These are phyloP conservation scores for Pythium biforme DNA, from an alignment of 352 stramenopile species.

Conservation along the genomic window DNA sequence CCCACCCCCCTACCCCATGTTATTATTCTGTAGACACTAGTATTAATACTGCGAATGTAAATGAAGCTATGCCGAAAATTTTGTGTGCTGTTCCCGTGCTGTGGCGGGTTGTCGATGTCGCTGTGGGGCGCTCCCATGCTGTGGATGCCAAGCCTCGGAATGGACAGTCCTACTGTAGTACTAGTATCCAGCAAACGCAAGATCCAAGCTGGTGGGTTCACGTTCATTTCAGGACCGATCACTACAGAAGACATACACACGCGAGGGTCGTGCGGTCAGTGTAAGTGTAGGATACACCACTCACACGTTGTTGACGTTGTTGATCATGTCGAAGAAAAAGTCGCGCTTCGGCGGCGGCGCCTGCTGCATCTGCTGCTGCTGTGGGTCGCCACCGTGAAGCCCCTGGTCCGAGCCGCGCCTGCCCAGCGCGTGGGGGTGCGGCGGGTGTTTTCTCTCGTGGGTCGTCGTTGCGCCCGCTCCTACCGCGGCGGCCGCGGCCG, in stretches of 20 bases:
- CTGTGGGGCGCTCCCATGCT: too few relatives aligned
- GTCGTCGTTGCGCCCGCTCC: constrained; percentile 4
- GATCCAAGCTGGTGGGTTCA: too few relatives aligned
- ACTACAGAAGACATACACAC: too few relatives aligned
- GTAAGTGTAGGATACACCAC: too few relatives aligned
- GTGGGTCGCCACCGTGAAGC: constrained; percentile 9
- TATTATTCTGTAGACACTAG: constrained; percentile 21
- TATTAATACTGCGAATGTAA: constrained; percentile 16
- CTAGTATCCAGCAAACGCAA: too few relatives aligned
- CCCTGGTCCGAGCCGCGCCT: constrained; percentile 21
- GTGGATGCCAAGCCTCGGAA: too few relatives aligned
- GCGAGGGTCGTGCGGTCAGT: too few relatives aligned
- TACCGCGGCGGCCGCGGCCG: not conserved
- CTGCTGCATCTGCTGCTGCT: constrained; percentile 8
- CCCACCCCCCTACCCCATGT: not conserved
- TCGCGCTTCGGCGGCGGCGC: constrained; percentile 12
- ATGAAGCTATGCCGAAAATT: constrained; percentile 30
- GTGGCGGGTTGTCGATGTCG: not conserved
- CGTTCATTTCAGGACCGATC: too few relatives aligned
- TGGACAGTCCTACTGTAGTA: too few relatives aligned
- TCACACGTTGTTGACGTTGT: constrained; percentile 29
- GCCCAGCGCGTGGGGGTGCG: constrained; percentile 11
- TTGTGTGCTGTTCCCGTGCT: constrained; percentile 21
- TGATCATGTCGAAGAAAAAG: constrained; percentile 32
- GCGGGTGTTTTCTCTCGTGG: constrained; percentile 7